Evolutionary conservation across 495 filamentous ascomycete species (phyloP), one percentile per base, ranked within the genome.

Genomic region (Aspergillus bertholletiae): DNA sequence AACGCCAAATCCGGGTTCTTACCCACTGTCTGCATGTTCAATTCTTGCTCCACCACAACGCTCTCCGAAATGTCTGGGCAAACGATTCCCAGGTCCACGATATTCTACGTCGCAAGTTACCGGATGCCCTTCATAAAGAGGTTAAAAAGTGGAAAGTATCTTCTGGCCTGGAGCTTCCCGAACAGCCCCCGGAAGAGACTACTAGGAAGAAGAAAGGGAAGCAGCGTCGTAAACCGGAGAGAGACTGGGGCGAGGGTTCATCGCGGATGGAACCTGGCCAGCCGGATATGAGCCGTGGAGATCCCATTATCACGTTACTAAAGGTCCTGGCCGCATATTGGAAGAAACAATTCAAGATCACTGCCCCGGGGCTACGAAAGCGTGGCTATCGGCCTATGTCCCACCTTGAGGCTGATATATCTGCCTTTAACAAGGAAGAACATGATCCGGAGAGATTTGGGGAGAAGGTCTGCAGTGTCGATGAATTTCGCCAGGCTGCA

Each of bases 11-110:
- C 37, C 79, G 94, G 30, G 76, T 85, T 7, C 72, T 83, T 34
- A 90, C 89, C 7, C 94, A 98, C 65, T 87, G 88, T 59, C 79
- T 94, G 62, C 94, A 98, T 71, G 93, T 98, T 4, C 88, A 93
- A 64, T 82, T 86, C 54, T 71, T 98, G 43, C 80, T 98, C 41
- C 94, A 85, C 70, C 92, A 97, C 61, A 97, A 97, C 67, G 79
- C 87, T 0, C 64, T 96, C 18, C 85, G 94, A 22, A 98, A 97
- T 68, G 63, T 81, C 7, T 98, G 94, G 93, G 65, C 86, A 22
- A 92, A 89, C 57, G 91, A 97, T 62, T 61, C 79, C 21, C 82
- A 89, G 49, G 74, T 92, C 7, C 92, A 97, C 61, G 83, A 84
- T 17, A 88, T 88, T 46, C 70, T 98, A 49, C 70, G 92, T 1